These are phyloP conservation scores for Eucalyptus leucophloia DNA, from an alignment of 345 rosid species.

Conservation along the genomic window DNA sequence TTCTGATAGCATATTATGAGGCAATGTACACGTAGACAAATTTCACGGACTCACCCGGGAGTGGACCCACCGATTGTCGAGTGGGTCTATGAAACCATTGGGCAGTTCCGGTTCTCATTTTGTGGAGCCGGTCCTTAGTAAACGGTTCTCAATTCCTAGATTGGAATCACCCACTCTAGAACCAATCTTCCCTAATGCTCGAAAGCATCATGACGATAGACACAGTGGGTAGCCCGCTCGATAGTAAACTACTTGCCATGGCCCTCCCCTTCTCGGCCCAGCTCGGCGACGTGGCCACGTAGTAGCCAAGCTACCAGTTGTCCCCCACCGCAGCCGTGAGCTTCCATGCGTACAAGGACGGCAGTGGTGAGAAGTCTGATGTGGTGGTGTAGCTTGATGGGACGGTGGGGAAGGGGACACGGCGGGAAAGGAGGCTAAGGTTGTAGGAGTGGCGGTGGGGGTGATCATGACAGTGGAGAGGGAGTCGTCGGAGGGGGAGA, in stretches of 20 bases:
- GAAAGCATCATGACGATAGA: background rate
- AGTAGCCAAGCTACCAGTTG: background rate
- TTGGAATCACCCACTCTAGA: no score
- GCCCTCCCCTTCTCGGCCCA: background rate
- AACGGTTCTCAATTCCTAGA: rapidly evolving
- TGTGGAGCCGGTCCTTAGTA: background rate
- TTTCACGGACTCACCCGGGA: rapidly evolving
- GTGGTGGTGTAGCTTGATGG: background rate
- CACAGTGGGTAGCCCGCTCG: background rate
- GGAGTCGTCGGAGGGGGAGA: background rate
- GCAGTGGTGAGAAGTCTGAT: background rate
- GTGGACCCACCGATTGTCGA: no score
- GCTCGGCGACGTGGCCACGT: rapidly evolving
- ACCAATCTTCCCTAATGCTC: no score
- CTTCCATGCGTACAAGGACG: background rate
- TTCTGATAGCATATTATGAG: background rate
- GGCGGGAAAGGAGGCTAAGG: background rate
- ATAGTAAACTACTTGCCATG: background rate
- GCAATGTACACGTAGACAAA: background rate
- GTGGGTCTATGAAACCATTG: background rate
- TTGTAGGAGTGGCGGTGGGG: background rate
- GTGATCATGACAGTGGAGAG: background rate
- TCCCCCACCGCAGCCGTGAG: background rate
- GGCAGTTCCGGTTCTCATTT: background rate
- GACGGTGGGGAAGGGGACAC: background rate